Percentiles rank a stretch among this genome's conserved stretches.
These are phyloP conservation scores for Chenopodium suecicum DNA, from an alignment of 148 eudicot species.

Conservation along the genomic window DNA sequence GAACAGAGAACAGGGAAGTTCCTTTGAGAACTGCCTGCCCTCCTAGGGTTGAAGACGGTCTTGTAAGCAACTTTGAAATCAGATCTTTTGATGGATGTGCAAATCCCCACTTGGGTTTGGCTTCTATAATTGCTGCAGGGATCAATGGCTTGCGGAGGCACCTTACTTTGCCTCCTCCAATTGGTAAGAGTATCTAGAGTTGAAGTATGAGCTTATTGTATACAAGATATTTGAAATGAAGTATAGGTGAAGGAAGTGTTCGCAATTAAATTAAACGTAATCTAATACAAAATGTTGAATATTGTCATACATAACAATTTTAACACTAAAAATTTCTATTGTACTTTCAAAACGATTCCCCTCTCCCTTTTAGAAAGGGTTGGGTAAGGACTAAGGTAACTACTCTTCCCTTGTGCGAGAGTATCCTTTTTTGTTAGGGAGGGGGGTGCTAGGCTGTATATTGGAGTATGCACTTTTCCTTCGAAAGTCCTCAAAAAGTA, in stretches of 20 bases:
- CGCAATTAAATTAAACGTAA: too few species aligned
- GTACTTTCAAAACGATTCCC: too few species aligned
- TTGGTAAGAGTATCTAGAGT: constrained; percentile 48
- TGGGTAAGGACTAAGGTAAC: too few species aligned
- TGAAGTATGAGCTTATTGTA: not conserved
- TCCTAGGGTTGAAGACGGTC: constrained; percentile 74
- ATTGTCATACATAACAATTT: too few species aligned
- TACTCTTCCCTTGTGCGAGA: too few species aligned
- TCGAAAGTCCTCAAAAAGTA: too few species aligned
- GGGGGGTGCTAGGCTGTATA: too few species aligned
- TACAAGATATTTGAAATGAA: not conserved
- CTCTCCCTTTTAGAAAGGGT: too few species aligned
- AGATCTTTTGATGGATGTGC: constrained; percentile 93
- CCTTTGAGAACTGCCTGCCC: constrained; percentile 91
- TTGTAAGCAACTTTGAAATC: constrained; percentile 94
- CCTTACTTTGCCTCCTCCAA: constrained; percentile 63
- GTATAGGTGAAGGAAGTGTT: not conserved
- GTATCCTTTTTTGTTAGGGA: too few species aligned
- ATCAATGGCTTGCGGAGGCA: constrained; percentile 83
- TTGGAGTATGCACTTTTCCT: not conserved
- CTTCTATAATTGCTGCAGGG: constrained; percentile 85
- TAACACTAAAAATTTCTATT: too few species aligned
- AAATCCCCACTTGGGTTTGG: constrained; percentile 80
- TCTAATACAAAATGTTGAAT: too few species aligned
- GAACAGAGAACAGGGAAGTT: constrained; percentile 90